Conservation (phyloP, 495 filamentous ascomycete genomes). For the Tricharina praecox region DNA sequence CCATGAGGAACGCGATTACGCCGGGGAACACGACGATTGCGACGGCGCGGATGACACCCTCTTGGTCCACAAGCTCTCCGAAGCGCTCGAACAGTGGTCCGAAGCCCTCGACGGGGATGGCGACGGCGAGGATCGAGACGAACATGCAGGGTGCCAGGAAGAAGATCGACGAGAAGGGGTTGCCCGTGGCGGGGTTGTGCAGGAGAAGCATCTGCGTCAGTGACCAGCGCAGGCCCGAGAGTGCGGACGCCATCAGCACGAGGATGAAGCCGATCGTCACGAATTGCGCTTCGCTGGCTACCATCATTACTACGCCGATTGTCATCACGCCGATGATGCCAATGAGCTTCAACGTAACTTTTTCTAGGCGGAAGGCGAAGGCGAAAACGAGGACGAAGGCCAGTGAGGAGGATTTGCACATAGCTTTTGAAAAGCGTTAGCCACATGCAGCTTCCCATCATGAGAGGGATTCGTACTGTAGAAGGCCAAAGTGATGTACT, state of each 20-base stretch:
- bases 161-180: conserved; percentile 94
- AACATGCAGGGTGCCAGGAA: conserved; percentile 97
- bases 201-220: conserved; percentile 91
- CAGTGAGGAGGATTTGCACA: conserved; percentile 96
- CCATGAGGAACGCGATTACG: conserved; percentile 88
- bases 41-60: conserved; percentile 42
- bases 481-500: conserved; percentile 91
- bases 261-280: conserved; percentile 73
- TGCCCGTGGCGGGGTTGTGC: conserved; percentile 84
- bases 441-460: conserved; percentile 4
- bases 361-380: conserved; percentile 83
- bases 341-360: conserved; percentile 67
- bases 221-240: conserved; percentile 94
- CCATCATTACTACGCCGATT: conserved; percentile 94
- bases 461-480: conserved; percentile 47
- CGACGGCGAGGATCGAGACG: conserved; percentile 56
- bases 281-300: conserved; percentile 77
- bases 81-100: conserved; percentile 45
- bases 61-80: conserved; percentile 40
- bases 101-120: conserved; percentile 73
- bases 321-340: conserved; percentile 88
- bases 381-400: conserved; percentile 93
- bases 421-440: conserved; percentile 42
- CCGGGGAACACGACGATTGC: conserved; percentile 75
- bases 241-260: conserved; percentile 81